Base-by-base conservation (phyloP, 2,329 filamentous ascomycete species). In the Colletotrichum lindemuthianum region DNA sequence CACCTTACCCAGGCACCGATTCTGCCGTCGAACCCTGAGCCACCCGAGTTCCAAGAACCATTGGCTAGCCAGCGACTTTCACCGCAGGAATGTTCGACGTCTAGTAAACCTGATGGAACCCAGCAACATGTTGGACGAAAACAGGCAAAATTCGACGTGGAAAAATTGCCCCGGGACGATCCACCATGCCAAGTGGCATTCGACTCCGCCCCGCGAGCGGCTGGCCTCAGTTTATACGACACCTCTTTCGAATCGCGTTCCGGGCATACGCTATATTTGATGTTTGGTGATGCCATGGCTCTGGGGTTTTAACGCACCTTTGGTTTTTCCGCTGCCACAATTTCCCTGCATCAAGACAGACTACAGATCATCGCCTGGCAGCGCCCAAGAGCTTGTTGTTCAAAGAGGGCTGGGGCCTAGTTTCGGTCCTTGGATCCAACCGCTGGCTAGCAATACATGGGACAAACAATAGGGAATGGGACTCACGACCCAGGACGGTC, bases 111-210 rank as follows among this genome's bases (percentile, higher is more conserved):
- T 43, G 45, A 44, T 40, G 2, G 15, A 34, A 16, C n/a, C 40
- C 16, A 52, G 16, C 11, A 47, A 44, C 34, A 60, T 43, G 50
- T 36, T 8, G 57, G 39, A 34, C 34, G 43, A 52, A 65, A 65
- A 13, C 63, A 63, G 47, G 52, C 47, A 34, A 65, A 13, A 41
- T 32, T 11, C 48, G 41, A 56, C 39, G 51, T 48, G 47, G 9
- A 37, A 24, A 57, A 47, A 65, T 65, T 51, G 51, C n/a, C 58
- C 33, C 41, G 63, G 51, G 63, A 59, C 16, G 63, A 65, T 65
- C 58, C 37, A 39, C 63, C 47, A 24, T 24, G 63, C 63, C 63
- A 63, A 63, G 58, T 43, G 13, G 37, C 39, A 43, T 16, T 47
- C 37, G 33, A 41, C 39, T 60, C 49, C 24, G 24, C 24, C 24